Evolutionary conservation across 83 land plant species (phyloP), one percentile per base, ranked within the genome.

Genomic region (Thuja plicata): DNA sequence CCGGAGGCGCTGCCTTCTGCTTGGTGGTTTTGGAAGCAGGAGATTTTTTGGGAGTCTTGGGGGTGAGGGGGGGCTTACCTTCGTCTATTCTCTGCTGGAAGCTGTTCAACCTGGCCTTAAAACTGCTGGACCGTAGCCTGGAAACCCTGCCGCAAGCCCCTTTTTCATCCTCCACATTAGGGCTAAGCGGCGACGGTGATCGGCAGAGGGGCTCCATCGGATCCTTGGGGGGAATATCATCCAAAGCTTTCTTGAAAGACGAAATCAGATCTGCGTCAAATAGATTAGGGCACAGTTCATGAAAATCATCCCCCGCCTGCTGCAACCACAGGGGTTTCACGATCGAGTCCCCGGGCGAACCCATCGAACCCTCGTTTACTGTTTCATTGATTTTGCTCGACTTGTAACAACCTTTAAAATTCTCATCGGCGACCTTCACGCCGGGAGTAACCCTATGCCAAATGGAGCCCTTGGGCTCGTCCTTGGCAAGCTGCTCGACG

Each of bases 251-350:
- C 10, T 90, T 86, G 88, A 95, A 95, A 9, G 88, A 60, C 35
- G 93, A 89, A 35, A 95, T 88, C 46, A 93, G 86, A 30, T 92
- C 95, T 3, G 95, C 92, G 87, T 95, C 97, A 62, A 95, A 94
- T 13, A 86, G 24, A 19, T 12, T 93, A 91, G 34, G 88, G 41
- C 46, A 89, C 43, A 15, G 57, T 13, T 76, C 38, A 32, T 32
- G 41, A 8, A 92, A 82, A 8, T 86, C 86, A 13, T 50, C 83
- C n/a, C 27, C n/a, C n/a, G 86, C 84, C 70, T 86, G 50, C 43
- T 24, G 86, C 89, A 40, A 41, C 84, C 77, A 86, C 86, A 60
- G 34, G 45, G 87, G 86, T 5, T 37, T 88, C 54, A 12, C 54
- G 19, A 76, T 62, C 46, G 34, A 88, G 85, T 11, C 10, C 84